Conservation (phyloP, 2,329 filamentous ascomycete genomes). For the Celoporthe dispersa region DNA sequence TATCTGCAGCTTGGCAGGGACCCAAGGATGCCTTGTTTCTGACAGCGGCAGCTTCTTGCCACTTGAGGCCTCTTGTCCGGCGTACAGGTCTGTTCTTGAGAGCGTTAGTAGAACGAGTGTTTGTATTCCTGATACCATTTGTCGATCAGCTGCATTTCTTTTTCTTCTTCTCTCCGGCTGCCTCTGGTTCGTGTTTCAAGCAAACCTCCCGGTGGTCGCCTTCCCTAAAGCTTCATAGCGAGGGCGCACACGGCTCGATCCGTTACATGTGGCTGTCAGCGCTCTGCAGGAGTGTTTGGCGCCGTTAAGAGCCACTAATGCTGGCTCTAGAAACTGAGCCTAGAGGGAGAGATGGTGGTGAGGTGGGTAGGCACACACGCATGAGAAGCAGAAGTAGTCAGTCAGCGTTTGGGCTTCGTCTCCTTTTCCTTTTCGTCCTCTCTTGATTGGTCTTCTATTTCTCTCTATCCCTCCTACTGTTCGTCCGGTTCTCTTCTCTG, state of each 20-base stretch:
- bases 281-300: not conserved
- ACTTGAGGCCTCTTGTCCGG: slow-evolving; percentile 13
- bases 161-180: not conserved
- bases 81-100: not conserved
- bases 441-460: not conserved
- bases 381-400: not conserved
- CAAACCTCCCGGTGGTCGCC: not conserved
- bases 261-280: slow-evolving; percentile 1
- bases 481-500: not conserved
- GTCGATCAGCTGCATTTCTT: not conserved
- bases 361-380: not conserved
- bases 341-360: not conserved
- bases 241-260: slow-evolving; percentile 5
- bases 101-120: not conserved
- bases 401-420: not conserved
- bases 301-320: not conserved
- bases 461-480: not conserved
- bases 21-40: not conserved
- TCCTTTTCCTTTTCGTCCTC: not conserved
- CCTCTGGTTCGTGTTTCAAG: not conserved
- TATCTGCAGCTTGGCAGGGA: not conserved
- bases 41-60: slow-evolving; percentile 1
- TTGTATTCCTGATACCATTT: not conserved
- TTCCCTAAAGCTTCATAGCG: not conserved
- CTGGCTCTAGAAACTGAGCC: not conserved